A percentile compares a stretch with the other conserved stretches of the same genome.
Evolutionary conservation across 768 basidiomycete species (phyloP).

Genomic region (Suillus fuscotomentosus): DNA sequence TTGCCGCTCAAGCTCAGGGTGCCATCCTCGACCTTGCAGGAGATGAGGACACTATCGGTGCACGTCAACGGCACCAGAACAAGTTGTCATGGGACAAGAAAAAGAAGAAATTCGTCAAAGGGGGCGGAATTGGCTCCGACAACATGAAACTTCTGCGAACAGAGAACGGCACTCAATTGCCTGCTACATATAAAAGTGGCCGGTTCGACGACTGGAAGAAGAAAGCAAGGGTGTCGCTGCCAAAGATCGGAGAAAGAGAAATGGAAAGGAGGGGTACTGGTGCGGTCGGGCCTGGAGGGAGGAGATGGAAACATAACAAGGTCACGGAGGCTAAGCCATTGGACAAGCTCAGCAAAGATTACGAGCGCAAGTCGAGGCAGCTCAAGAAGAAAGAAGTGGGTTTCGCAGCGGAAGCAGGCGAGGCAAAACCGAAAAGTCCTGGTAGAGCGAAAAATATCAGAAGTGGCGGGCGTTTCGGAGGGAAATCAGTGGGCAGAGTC

Average conservation of each 20-base stretch:
- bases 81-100: conserved; percentile 91
- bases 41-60: conserved; percentile 65
- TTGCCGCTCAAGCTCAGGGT: conserved; percentile 77
- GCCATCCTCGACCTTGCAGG: conserved; percentile 81
- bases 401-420: conserved; percentile 23
- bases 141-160: conserved; percentile 93
- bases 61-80: conserved; percentile 51
- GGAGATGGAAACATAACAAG: conserved; percentile 74
- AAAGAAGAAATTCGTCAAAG: conserved; percentile 91
- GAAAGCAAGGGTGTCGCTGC: conserved; percentile 70
- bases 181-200: conserved; percentile 90
- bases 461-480: conserved; percentile 45
- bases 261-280: conserved; percentile 34
- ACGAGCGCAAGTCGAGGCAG: conserved; percentile 70
- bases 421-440: conserved; percentile 18
- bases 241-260: conserved; percentile 83
- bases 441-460: conserved; percentile 36
- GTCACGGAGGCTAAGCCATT: conserved; percentile 66
- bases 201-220: conserved; percentile 95
- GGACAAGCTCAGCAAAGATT: conserved; percentile 69
- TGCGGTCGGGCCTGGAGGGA: conserved; percentile 40
- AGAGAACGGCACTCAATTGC: conserved; percentile 88
- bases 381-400: conserved; percentile 53
- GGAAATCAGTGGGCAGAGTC: conserved; percentile 61
- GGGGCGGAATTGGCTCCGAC: conserved; percentile 82